Percentiles rank a stretch among this genome's conserved stretches.
Conservation (phyloP, 495 filamentous ascomycete genomes). For the Xylaria sp. region DNA sequence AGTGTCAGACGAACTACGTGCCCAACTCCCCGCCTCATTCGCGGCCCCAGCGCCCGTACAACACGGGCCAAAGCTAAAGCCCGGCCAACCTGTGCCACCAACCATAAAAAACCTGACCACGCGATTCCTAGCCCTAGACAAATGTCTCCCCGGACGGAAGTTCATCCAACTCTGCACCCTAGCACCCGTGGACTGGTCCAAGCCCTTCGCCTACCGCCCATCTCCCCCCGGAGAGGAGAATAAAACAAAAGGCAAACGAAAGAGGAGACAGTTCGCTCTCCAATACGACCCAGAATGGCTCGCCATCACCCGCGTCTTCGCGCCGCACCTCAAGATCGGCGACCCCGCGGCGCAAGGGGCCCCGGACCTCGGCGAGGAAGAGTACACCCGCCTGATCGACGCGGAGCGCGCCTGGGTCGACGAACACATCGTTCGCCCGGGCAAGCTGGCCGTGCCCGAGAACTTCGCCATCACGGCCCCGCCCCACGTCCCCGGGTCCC, state of each 20-base stretch:
- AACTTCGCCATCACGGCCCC: slow-evolving; percentile 83
- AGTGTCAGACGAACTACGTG: slow-evolving; percentile 66
- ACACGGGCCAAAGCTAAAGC: slow-evolving; percentile 34
- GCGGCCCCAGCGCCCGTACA: slow-evolving; percentile 39
- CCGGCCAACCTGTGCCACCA: slow-evolving; percentile 54
- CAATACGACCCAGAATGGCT: slow-evolving; percentile 95
- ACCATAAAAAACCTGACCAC: slow-evolving; percentile 77
- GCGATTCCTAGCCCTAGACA: slow-evolving; percentile 88
- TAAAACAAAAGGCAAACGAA: no score
- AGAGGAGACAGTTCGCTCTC: slow-evolving; percentile 51
- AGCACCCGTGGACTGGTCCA: slow-evolving; percentile 42
- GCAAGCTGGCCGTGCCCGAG: slow-evolving; percentile 69
- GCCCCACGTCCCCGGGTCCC: slow-evolving; percentile 58
- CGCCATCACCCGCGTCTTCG: slow-evolving; percentile 85
- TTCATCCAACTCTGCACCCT: slow-evolving; percentile 82
- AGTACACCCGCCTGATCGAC: slow-evolving; percentile 69
- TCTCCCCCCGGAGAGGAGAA: no score
- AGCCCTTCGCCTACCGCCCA: no score
- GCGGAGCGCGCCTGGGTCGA: slow-evolving; percentile 77
- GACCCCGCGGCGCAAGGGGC: slow-evolving; percentile 56
- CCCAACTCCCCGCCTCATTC: slow-evolving; percentile 72
- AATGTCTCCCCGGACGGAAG: slow-evolving; percentile 76
- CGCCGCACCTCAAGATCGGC: slow-evolving; percentile 59
- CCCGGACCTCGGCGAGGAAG: slow-evolving; percentile 64
- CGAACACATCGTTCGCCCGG: slow-evolving; percentile 66